Base-by-base conservation (phyloP, 805 yeast species). In the Saccharomycopsis sp. region DNA sequence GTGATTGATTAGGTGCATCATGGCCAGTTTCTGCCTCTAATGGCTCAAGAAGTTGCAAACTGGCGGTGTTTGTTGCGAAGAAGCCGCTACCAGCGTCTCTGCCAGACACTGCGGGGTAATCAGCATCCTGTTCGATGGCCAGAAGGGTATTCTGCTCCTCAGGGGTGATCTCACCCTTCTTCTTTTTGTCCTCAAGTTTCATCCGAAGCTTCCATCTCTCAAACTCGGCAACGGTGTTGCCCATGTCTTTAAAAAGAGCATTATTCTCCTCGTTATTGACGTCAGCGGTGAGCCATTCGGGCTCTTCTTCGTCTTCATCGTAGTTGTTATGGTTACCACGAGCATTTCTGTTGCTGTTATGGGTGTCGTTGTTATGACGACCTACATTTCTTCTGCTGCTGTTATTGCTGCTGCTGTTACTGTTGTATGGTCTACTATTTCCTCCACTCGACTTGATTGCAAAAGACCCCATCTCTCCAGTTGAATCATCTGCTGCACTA, bases 151-250 rank as follows among this genome's bases (percentile, higher is more conserved):
- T 54, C 42, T 57, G 58, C 14, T 47, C 57, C 20, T 50, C 56
- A 22, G 56, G 24, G 12, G 55, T 24, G 24, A 35, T 14, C 23
- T 76, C 80, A 3, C 81, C 82, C 53, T 77, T 75, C 63, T 75
- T 73, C 60, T 72, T 74, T 41, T 75, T 74, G 47, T 81, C 82
- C 65, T 80, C 81, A 53, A 75, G 68, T 61, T 75, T 75, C 85
- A 80, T 78, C 61, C 73, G 74, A 54, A 76, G 68, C 67, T 81
- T 80, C 86, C 86, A 82, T 61, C 73, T 75, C 65, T 82, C 87
- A 64, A 82, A 82, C 62, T 82, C 86, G 56, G 78, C 78, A 2
- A 79, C 79, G 0, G 85, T 77, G 56, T 75, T 78, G 20, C 85
- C 85, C 71, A 66, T 72, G 69, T 77, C 66, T 66, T 73, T 68